phyloP scores from a whole-genome alignment of 2,329 filamentous ascomycete genomes.

The Neonectria coccinea region DNA sequence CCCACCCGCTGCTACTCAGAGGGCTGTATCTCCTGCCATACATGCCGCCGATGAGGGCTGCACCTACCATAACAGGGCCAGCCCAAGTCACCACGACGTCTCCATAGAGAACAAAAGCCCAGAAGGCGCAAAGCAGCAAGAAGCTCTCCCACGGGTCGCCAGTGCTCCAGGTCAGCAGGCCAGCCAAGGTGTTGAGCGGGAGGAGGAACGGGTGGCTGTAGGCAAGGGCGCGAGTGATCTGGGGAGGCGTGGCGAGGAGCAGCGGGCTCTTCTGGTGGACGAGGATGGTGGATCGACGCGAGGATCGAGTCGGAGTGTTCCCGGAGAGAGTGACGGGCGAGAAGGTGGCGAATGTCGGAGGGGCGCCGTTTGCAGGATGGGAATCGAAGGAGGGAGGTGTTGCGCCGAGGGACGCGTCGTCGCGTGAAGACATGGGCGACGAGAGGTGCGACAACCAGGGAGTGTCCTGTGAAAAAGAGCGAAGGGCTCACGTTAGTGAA shows the following conservation, averaged over 20 bases:
- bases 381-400: slow-evolving; percentile 50
- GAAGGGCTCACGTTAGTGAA: slow-evolving; percentile 35
- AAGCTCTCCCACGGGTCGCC: slow-evolving; percentile 98
- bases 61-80: slow-evolving; percentile 85
- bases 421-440: slow-evolving; percentile 54
- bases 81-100: slow-evolving; percentile 83
- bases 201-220: slow-evolving; percentile 96
- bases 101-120: slow-evolving; percentile 87
- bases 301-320: slow-evolving; percentile 68
- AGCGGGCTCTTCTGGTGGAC: slow-evolving; percentile 97
- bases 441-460: slow-evolving; percentile 65
- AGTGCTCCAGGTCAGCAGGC: slow-evolving; percentile 92
- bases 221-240: slow-evolving; percentile 91
- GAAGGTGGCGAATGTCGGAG: slow-evolving; percentile 88
- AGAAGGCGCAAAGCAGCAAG: slow-evolving; percentile 84
- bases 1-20: slow-evolving; percentile 85
- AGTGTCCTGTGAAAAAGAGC: slow-evolving; percentile 48
- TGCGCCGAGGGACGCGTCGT: slow-evolving; percentile 51
- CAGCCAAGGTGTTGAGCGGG: slow-evolving; percentile 86
- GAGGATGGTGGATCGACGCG: slow-evolving; percentile 87
- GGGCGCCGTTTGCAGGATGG: slow-evolving; percentile 52
- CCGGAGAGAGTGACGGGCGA: slow-evolving; percentile 83
- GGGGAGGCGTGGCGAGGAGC: slow-evolving; percentile 90
- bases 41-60: slow-evolving; percentile 88
- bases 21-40: slow-evolving; percentile 91